A percentile compares a stretch with the other conserved stretches of the same genome.
Conservation (phyloP, 2,329 filamentous ascomycete species). For the Trichoderma semiorbis region DNA sequence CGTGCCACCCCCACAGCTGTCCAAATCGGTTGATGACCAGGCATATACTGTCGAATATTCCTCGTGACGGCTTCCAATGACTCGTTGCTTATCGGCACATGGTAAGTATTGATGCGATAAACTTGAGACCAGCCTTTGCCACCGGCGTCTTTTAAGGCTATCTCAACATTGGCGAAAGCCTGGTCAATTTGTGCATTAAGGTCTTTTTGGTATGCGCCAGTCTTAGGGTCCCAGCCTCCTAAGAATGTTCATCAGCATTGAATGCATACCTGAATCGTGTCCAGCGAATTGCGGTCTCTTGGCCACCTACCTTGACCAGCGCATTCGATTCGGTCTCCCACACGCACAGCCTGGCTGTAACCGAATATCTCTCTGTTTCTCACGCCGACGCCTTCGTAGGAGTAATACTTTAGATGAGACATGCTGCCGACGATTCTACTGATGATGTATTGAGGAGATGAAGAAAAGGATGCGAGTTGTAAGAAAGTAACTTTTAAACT, state of each 20-base stretch:
- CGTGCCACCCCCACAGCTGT: not conserved
- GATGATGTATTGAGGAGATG: not conserved
- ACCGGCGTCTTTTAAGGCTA: slow-evolving; percentile 48
- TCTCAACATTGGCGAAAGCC: slow-evolving; percentile 47
- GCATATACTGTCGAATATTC: not conserved
- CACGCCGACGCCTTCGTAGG: not conserved
- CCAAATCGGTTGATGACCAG: not conserved
- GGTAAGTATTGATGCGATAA: slow-evolving; percentile 34
- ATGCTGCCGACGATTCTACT: not conserved
- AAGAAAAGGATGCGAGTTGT: not conserved
- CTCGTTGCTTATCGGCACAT: not conserved
- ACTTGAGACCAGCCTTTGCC: slow-evolving; percentile 57
- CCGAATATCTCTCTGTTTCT: not conserved
- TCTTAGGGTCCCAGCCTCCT: not conserved
- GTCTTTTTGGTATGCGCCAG: not conserved
- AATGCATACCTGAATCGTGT: not conserved
- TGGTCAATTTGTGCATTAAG: not conserved
- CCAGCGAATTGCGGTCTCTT: not conserved
- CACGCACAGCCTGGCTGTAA: slow-evolving; percentile 41
- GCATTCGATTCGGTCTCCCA: slow-evolving; percentile 39
- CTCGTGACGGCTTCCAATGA: not conserved
- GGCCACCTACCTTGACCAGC: not conserved
- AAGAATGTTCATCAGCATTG: not conserved
- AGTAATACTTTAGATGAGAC: not conserved
- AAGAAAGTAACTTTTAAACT: not conserved